Evolutionary conservation across 2,329 filamentous ascomycete species (phyloP), one percentile per base, ranked within the genome.

Genomic region (Chaetothyriales sp.): DNA sequence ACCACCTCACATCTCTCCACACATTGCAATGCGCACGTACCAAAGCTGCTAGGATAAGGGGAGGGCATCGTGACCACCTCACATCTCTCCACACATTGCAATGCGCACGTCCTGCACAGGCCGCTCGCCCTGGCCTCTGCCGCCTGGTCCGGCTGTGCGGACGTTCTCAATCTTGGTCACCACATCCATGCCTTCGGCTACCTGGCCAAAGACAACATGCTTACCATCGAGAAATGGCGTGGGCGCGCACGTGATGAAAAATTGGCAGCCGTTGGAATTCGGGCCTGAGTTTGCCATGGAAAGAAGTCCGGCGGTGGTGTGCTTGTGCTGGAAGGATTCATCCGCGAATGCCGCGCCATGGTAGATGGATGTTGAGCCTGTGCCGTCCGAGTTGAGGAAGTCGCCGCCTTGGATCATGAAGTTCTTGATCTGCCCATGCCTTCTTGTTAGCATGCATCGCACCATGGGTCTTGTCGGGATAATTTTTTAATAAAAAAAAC

Each of bases 351-450:
- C 78, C 61, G 85, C 82, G 48, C 80, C 83, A 52, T 89, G 88
- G 72, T 94, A 97, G 67, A 97, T 95, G 60, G 80, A 86, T 9
- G 83, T 84, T 46, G 83, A 89, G 7, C 92, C 92, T 0, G 87
- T 94, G 49, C 92, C 92, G 67, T 97, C 86, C 49, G 89, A 87
- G 63, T 95, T 89, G 56, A 95, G 73, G 67, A 97, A 97, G 69
- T 98, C 92, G 50, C 92, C 92, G 46, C 90, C 90, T 69, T 98
- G 92, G 63, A 92, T 86, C 90, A 97, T 97, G 72, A 97, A 95
- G 63, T 86, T 85, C 70, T 86, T 86, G 67, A 95, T 95, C 87
- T 94, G 58, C 55, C 10, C 47, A 46, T 49, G 1, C 10, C 33
- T 15, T n/a, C 44, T n/a, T 28, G 15, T 22, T 22, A 46, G 44